Evolutionary conservation across 331 rosid species (phyloP), one percentile per base, ranked within the genome.

Genomic region (Dryas integrifolia): DNA sequence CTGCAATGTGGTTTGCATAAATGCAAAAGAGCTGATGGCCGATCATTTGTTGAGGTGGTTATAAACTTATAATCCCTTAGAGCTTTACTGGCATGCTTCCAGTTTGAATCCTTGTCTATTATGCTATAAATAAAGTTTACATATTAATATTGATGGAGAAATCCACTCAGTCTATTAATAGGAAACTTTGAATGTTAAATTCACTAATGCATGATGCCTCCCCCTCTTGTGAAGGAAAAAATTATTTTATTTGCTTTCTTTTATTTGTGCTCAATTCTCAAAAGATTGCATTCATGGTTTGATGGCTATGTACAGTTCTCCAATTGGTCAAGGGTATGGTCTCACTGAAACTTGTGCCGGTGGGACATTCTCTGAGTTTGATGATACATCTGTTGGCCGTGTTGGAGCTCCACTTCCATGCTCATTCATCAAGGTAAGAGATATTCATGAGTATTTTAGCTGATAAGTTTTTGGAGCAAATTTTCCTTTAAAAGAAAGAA

Each of bases 371-470:
- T 89, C 96, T 8, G 99, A 95, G 84, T 82, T 88, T 0, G 99
- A 88, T 47, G 99, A 95, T 84, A 83, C 87, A 65, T 84, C 92
- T 39, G 99, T 90, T 67, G 97, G 92, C 70, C 96, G 98, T 40
- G 99, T 92, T 78, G 98, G 99, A 81, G 96, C 99, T 70, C 99
- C 99, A 6, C 85, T 92, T 80, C 99, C 99, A 45, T 95, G 97
- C 86, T 87, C 99, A 70, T 92, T 79, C 80, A 73, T 95, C 56
- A 95, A 92, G 91, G 99, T 90, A 73, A 79, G 39, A 48, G 12
- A 72, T 63, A 7, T 69, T 9, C 38, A 46, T 71, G 68, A 10
- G 40, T 48, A 47, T 55, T 53, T 16, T 48, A 3, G 2, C 16
- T 21, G 48, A 68, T 45, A 44, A 56, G 2, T 7, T 14, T 10